phyloP scores from a whole-genome alignment of 176 grass and related monocot species.

The Puccinellia tenuiflora region DNA sequence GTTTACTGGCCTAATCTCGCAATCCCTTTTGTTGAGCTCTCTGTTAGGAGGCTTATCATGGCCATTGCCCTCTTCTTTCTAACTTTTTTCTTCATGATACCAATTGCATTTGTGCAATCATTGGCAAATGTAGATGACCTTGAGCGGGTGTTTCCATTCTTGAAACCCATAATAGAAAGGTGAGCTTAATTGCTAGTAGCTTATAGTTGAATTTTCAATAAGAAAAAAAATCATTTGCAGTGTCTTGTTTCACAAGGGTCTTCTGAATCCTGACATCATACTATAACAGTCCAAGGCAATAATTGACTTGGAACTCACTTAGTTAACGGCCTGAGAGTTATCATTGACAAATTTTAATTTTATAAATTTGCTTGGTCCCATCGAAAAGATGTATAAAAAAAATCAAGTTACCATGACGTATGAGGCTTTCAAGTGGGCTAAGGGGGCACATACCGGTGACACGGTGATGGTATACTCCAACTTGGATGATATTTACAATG shows the following conservation, averaged over 20 bases:
- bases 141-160: constrained; percentile 62
- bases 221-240: background rate
- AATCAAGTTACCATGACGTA: background rate
- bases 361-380: background rate
- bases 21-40: constrained; percentile 82
- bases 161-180: constrained; percentile 80
- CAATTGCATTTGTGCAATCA: constrained; percentile 93
- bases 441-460: background rate
- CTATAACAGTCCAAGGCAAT: background rate
- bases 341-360: background rate
- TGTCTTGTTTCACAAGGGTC: background rate
- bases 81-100: constrained; percentile 97
- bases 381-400: background rate
- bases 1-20: constrained; percentile 86
- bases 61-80: constrained; percentile 73
- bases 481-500: background rate
- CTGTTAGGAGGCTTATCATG: constrained; percentile 74
- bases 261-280: background rate
- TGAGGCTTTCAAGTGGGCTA: background rate
- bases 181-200: constrained; percentile 23
- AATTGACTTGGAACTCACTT: background rate
- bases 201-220: constrained; percentile 7
- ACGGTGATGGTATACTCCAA: background rate
- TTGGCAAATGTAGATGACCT: constrained; percentile 89
- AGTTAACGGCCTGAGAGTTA: background rate